Evolutionary conservation across 306 rosid species (phyloP).

Genomic region (Cucumis cinereus): DNA sequence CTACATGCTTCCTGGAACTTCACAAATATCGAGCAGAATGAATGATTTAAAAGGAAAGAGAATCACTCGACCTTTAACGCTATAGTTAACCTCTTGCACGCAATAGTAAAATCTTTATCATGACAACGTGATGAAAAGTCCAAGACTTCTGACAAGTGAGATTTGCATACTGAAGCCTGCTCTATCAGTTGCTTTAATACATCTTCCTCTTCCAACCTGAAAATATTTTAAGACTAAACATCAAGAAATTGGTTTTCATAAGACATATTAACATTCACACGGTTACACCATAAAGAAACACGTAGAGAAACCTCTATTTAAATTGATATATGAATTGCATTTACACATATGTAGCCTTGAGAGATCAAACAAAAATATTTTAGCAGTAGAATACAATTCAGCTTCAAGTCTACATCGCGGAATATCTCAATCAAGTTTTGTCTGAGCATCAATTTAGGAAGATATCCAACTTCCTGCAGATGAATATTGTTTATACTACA

Average conservation of each 20-base stretch:
- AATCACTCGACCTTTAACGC: constrained; percentile 48
- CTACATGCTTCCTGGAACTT: neutral
- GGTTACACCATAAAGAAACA: neutral
- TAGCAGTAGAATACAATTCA: neutral
- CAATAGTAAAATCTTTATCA: constrained; percentile 29
- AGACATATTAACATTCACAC: neutral
- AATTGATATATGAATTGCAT: neutral
- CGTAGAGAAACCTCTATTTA: neutral
- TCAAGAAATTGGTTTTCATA: neutral
- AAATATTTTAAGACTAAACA: neutral
- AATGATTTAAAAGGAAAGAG: neutral
- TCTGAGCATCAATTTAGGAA: neutral
- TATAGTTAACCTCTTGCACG: constrained; percentile 37
- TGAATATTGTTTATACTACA: neutral
- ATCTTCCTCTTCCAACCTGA: constrained; percentile 68
- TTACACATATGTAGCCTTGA: neutral
- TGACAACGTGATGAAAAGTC: constrained; percentile 28
- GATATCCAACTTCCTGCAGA: neutral
- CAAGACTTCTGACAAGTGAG: constrained; percentile 39
- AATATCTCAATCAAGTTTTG: neutral
- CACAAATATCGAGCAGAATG: neutral
- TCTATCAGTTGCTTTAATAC: constrained; percentile 43
- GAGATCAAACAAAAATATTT: neutral
- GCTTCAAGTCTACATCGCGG: neutral
- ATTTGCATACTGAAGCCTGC: constrained; percentile 49